phyloP scores from a whole-genome alignment of 2,329 filamentous ascomycete genomes.

The Bipolaris victoriae region DNA sequence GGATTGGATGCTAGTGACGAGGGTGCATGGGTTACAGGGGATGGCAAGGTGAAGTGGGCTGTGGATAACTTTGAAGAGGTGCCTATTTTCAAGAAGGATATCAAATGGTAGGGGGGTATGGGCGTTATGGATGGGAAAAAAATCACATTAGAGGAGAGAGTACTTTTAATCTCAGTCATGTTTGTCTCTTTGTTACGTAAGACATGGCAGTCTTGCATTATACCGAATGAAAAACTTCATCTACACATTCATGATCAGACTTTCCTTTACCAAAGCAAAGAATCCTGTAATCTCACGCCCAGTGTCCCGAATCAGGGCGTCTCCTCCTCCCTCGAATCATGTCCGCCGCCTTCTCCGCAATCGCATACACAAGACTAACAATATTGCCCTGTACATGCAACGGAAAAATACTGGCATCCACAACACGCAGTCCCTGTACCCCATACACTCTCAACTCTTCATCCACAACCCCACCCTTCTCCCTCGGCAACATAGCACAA shows the following conservation, averaged over 20 bases:
- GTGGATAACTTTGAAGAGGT: conserved; percentile 41
- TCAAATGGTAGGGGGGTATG: conserved; percentile 31
- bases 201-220: neutral
- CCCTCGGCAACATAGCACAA: conserved; percentile 41
- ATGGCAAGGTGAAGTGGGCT: conserved; percentile 39
- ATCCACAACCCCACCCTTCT: conserved; percentile 43
- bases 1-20: conserved; percentile 39
- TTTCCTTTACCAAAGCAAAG: neutral
- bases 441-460: conserved; percentile 37
- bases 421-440: conserved; percentile 33
- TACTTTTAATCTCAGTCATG: too few species aligned
- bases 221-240: neutral
- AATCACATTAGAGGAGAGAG: too few species aligned
- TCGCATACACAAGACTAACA: conserved; percentile 33
- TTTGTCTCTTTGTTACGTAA: too few species aligned
- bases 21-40: conserved; percentile 45
- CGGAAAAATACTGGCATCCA: conserved; percentile 39
- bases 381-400: conserved; percentile 30
- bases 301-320: neutral
- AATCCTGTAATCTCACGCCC: neutral
- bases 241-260: neutral
- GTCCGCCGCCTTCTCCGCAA: conserved; percentile 36
- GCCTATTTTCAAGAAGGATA: conserved; percentile 41
- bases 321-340: conserved; percentile 16
- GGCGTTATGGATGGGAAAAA: neutral